Evolutionary conservation across 805 yeast genomes (phyloP), one percentile per base, ranked within the genome.

Genomic region (Wickerhamomyces silvicola): DNA sequence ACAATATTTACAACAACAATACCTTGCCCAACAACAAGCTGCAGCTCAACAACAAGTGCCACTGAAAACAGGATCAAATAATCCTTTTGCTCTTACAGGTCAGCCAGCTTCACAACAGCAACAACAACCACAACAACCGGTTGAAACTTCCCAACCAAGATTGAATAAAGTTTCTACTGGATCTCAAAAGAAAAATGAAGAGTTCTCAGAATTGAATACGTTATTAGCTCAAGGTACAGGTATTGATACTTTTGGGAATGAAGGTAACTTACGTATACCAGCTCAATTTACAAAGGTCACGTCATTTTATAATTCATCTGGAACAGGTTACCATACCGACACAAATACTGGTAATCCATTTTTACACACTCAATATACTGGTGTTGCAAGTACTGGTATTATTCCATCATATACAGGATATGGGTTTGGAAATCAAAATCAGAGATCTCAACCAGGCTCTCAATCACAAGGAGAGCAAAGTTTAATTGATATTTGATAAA

Each of bases 241-340:
- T 20, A 66, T 86, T 36, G 98, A 88, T 61, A 88, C 97, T 0
- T 92, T 84, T 57, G 95, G 95, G 54, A 86, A 85, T 57, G 77
- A 81, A 12, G 95, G 95, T 33, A 79, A 75, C 14, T 57, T 76
- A 7, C 78, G 96, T 62, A 73, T 90, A 34, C 95, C 97, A 4
- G 94, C 94, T 28, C 97, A 90, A 52, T 90, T 83, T 55, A 90
- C 97, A 2, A 75, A 72, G 43, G 78, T 92, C 3, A 78, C 80
- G 5, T 78, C 75, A 12, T 87, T 88, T 54, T 70, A 90, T 47
- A 86, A 83, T 58, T 83, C 95, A 16, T 79, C 83, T 39, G 97
- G 96, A 48, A 83, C 90, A 6, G 95, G 95, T 24, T 40, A 52
- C 10, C 54, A 59, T 16, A 62, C 60, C 21, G 70, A 41, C 15